Conservation (phyloP, 1,284 basidiomycete species). For the Laetiporus sulphureus region DNA sequence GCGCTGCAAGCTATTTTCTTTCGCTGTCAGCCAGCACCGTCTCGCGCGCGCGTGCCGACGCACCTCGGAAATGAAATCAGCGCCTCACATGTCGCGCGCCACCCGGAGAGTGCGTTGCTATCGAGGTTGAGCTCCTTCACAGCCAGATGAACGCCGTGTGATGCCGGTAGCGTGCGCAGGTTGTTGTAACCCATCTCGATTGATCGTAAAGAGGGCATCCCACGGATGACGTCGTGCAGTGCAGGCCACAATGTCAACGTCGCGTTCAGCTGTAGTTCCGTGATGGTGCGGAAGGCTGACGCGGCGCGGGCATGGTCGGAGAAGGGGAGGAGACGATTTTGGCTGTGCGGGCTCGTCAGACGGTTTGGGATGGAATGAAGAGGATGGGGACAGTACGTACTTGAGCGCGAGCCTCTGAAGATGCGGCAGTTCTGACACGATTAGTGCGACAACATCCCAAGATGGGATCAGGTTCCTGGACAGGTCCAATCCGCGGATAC, state of each 20-base stretch:
- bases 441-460: constrained; percentile 68
- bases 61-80: constrained; percentile 47
- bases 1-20: constrained; percentile 45
- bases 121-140: constrained; percentile 64
- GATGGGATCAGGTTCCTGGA: constrained; percentile 70
- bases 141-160: constrained; percentile 7
- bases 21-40: not conserved
- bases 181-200: constrained; percentile 80
- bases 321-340: constrained; percentile 46
- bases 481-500: constrained; percentile 75
- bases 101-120: constrained; percentile 58
- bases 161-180: constrained; percentile 34
- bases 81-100: constrained; percentile 46
- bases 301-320: constrained; percentile 22
- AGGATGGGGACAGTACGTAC: constrained; percentile 38
- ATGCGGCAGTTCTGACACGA: constrained; percentile 54
- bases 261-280: constrained; percentile 72
- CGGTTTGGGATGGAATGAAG: constrained; percentile 3
- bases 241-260: constrained; percentile 69
- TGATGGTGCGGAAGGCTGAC: constrained; percentile 48
- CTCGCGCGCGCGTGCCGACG: constrained; percentile 19
- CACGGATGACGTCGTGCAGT: constrained; percentile 43
- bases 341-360: no score
- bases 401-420: constrained; percentile 73
- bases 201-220: constrained; percentile 54